Conservation (phyloP, 2,329 filamentous ascomycete genomes). For the Aureobasidium sp. region DNA sequence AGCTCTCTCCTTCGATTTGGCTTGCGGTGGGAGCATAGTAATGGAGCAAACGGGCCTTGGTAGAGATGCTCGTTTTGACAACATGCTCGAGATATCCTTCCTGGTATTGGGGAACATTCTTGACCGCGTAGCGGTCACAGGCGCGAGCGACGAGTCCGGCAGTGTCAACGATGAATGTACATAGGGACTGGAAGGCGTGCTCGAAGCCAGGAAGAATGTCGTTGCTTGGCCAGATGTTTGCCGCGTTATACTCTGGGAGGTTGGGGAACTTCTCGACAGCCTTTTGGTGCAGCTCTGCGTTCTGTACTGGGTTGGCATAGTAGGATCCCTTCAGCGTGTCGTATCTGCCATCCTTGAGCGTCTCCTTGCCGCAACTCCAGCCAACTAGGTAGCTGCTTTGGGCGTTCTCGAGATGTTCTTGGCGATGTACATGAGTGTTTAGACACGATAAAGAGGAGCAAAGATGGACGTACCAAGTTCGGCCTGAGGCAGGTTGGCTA, state of each 20-base stretch:
- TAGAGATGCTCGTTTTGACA: conserved; percentile 75
- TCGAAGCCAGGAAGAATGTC: conserved; percentile 66
- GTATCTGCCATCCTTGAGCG: conserved; percentile 65
- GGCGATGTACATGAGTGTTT: not conserved
- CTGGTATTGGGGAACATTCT: conserved; percentile 69
- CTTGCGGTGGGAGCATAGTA: conserved; percentile 53
- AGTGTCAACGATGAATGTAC: conserved; percentile 77
- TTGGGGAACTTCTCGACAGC: conserved; percentile 46
- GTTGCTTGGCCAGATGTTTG: conserved; percentile 78
- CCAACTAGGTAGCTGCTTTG: conserved; percentile 54
- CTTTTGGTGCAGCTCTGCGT: conserved; percentile 53
- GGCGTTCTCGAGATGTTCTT: conserved; percentile 39
- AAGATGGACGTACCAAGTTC: conserved; percentile 53
- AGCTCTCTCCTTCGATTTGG: conserved; percentile 29
- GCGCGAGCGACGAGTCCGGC: conserved; percentile 82
- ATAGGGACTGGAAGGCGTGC: conserved; percentile 63
- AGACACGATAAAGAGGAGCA: not conserved
- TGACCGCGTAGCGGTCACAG: conserved; percentile 76
- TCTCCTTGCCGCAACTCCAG: conserved; percentile 78
- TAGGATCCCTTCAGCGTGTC: conserved; percentile 77
- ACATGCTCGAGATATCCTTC: conserved; percentile 76
- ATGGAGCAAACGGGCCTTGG: conserved; percentile 84
- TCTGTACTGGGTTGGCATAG: conserved; percentile 61
- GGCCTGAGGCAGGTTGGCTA: conserved; percentile 66
- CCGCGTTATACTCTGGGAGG: conserved; percentile 80